Conservation (phyloP, 2,329 filamentous ascomycete species). For the Coniochaeta prunicola region DNA sequence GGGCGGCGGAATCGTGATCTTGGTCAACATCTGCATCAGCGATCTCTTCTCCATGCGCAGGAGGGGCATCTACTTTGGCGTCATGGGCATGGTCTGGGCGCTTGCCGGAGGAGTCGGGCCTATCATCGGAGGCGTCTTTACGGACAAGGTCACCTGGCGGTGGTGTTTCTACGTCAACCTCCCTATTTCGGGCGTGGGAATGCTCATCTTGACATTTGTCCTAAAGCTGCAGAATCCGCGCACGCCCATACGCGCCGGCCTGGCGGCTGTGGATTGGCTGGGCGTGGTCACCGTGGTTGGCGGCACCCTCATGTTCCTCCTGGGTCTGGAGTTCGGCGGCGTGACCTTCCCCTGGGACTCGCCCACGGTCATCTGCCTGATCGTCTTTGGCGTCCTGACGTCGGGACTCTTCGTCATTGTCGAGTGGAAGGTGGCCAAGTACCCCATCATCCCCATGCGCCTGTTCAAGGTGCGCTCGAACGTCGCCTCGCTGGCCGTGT, state of each 20-base stretch:
- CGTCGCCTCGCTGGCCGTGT: slow-evolving; percentile 43
- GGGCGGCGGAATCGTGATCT: slow-evolving; percentile 40
- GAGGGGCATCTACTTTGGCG: slow-evolving; percentile 46
- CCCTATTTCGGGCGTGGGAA: slow-evolving; percentile 44
- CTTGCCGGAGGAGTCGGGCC: slow-evolving; percentile 60
- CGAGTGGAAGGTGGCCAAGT: slow-evolving; percentile 56
- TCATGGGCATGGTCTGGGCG: slow-evolving; percentile 62
- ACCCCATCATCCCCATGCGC: slow-evolving; percentile 61
- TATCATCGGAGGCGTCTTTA: slow-evolving; percentile 53
- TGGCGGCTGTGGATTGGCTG: slow-evolving; percentile 53
- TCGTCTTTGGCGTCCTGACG: slow-evolving; percentile 50
- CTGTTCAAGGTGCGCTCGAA: slow-evolving; percentile 52
- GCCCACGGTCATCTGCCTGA: slow-evolving; percentile 52
- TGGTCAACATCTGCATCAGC: slow-evolving; percentile 47
- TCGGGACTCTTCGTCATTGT: slow-evolving; percentile 47
- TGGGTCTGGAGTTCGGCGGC: slow-evolving; percentile 65
- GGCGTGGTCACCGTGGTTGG: slow-evolving; percentile 58
- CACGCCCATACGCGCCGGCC: slow-evolving; percentile 53
- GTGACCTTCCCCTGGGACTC: slow-evolving; percentile 55
- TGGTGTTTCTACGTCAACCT: slow-evolving; percentile 46
- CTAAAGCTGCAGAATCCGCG: slow-evolving; percentile 60
- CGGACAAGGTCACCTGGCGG: slow-evolving; percentile 50
- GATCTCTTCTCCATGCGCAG: slow-evolving; percentile 43
- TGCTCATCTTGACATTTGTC: slow-evolving; percentile 52
- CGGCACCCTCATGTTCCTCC: slow-evolving; percentile 60